Conservation (phyloP, 2,329 filamentous ascomycete genomes). For the Diaporthe ampelina region DNA sequence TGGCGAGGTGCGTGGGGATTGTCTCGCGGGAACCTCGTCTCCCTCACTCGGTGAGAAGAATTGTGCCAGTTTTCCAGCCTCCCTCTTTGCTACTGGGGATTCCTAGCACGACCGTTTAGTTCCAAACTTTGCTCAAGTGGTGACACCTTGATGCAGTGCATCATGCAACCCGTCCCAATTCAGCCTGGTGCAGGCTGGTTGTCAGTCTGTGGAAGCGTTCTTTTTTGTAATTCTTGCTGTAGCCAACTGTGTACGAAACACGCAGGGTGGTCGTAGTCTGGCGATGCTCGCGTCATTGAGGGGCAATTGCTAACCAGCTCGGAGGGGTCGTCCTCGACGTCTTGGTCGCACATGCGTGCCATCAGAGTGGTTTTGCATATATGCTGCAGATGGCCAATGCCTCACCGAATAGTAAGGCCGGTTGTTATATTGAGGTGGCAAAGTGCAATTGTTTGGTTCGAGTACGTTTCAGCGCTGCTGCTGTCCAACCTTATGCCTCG, state of each 20-base stretch:
- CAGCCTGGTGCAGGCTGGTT: conserved; percentile 2
- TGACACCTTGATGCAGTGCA: conserved; percentile 28
- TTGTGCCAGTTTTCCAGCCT: conserved; percentile 3
- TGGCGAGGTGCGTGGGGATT: conserved; percentile 16
- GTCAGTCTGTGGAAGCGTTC: neutral
- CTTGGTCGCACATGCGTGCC: neutral
- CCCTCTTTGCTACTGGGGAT: conserved; percentile 20
- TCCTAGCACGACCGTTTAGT: conserved; percentile 18
- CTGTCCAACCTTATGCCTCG: conserved; percentile 9
- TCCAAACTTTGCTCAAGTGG: conserved; percentile 21
- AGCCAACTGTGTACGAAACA: conserved; percentile 9
- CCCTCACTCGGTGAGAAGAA: neutral
- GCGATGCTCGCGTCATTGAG: neutral
- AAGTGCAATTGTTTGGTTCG: conserved; percentile 4
- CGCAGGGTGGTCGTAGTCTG: neutral
- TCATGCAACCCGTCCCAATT: conserved; percentile 3
- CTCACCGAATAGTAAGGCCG: neutral
- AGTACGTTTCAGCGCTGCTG: conserved; percentile 16
- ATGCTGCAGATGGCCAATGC: neutral
- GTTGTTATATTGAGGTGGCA: neutral
- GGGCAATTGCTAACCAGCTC: neutral
- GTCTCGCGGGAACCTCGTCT: conserved; percentile 26
- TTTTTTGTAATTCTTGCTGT: neutral
- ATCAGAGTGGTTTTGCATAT: neutral
- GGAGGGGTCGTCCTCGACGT: neutral